Percentiles rank a stretch among this genome's conserved stretches.
These are phyloP conservation scores for Penicillium rolfsii DNA, from an alignment of 2,329 filamentous ascomycete species.

Conservation along the genomic window DNA sequence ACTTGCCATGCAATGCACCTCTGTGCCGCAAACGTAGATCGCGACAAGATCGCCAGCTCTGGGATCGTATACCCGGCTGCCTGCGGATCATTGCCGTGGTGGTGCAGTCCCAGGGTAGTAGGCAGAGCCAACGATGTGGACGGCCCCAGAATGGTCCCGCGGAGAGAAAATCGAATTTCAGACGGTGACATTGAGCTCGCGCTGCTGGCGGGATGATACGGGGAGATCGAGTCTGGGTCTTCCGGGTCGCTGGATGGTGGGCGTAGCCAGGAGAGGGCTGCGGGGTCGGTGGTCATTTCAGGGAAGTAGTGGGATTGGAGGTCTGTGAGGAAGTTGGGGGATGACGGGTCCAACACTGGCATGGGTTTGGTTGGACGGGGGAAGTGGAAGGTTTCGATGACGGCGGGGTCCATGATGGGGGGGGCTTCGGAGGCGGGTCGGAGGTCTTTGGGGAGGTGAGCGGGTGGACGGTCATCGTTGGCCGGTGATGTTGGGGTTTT, in stretches of 20 bases:
- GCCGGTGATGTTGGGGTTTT: slow-evolving; percentile 15
- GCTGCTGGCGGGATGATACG: slow-evolving; percentile 78
- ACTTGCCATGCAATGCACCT: slow-evolving; percentile 91
- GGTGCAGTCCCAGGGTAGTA: slow-evolving; percentile 79
- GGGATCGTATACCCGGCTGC: slow-evolving; percentile 91
- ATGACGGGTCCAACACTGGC: slow-evolving; percentile 79
- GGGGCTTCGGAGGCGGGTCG: slow-evolving; percentile 43
- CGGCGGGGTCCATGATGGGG: slow-evolving; percentile 35
- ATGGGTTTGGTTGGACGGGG: slow-evolving; percentile 51
- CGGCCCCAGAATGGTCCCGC: slow-evolving; percentile 77
- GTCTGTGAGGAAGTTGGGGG: slow-evolving; percentile 79
- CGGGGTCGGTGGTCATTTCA: slow-evolving; percentile 78
- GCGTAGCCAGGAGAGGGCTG: slow-evolving; percentile 87
- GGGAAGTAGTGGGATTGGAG: slow-evolving; percentile 95
- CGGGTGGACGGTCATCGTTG: slow-evolving; percentile 42
- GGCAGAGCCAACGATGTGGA: slow-evolving; percentile 73
- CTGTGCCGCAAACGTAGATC: slow-evolving; percentile 83
- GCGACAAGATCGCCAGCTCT: slow-evolving; percentile 78
- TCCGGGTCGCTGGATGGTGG: slow-evolving; percentile 67
- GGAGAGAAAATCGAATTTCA: slow-evolving; percentile 86
- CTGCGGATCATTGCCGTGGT: slow-evolving; percentile 89
- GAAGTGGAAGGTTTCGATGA: slow-evolving; percentile 45
- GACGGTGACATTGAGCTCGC: slow-evolving; percentile 67
- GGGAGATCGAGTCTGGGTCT: slow-evolving; percentile 66
- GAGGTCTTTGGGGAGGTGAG: slow-evolving; percentile 42